Evolutionary conservation across 2,329 filamentous ascomycete species (phyloP), one percentile per base, ranked within the genome.

Genomic region (Ceratocystiopsis sp.): DNA sequence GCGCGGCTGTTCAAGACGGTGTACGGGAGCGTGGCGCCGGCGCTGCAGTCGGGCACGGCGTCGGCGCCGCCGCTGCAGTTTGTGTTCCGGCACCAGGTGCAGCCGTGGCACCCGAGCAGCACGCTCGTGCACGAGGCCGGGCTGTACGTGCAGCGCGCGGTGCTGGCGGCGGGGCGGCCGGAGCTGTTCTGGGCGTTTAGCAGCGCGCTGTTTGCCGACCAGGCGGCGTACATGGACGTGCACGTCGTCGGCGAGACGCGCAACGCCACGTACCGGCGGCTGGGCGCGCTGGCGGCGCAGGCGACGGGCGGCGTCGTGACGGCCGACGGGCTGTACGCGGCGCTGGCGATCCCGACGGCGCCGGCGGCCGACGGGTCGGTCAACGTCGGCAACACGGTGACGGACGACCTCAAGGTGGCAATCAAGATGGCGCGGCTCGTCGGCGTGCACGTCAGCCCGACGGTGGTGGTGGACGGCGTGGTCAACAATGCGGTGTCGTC

Each of bases 91-190:
- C 87, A 89, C 59, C 86, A 94, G 59, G 75, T 95, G 54, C 86
- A 94, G 65, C 85, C 86, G 14, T 94, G 89, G 89, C 87, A 96
- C 63, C 89, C 89, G 2, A 85, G 81, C 17, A 86, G 77, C 36
- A 86, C 81, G 8, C 69, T 86, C 12, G 68, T 74, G 44, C 84
- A 89, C 65, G 89, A 96, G 69, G 82, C 86, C 32, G 87, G 68
- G 4, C 72, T 85, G 32, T 89, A 86, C 3, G 84, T 95, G 1
- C 69, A 89, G 52, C 73, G 71, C 42, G 60, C 84, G 8, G 66
- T 75, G 3, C 45, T 43, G 8, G 48, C 46, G 0, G 41, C 41
- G 8, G 41, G 38, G 37, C 21, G 16, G 40, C 80, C 83, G 0
- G 66, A 69, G 16, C 77, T 75, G 51, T 96, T 93, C 69, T 93